phyloP scores from a whole-genome alignment of 2,329 filamentous ascomycete species.

The Trichophyton verrucosum region DNA sequence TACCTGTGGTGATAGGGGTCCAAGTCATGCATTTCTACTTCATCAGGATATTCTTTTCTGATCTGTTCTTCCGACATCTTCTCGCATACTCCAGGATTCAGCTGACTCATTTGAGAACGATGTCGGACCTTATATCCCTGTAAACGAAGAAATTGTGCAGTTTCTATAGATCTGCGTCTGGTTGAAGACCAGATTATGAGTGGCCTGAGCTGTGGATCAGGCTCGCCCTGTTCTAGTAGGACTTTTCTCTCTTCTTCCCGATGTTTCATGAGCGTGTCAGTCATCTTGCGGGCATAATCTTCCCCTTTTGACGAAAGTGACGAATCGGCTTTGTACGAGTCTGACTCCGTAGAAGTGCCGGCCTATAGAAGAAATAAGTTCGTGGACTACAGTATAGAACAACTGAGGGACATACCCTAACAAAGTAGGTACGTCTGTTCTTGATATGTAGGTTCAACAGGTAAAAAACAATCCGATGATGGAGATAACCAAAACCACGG shows the following conservation, averaged over 20 bases:
- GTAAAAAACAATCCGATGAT: slow-evolving; percentile 96
- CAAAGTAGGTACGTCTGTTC: slow-evolving; percentile 84
- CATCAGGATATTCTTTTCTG: slow-evolving; percentile 70
- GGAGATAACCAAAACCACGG: slow-evolving; percentile 89
- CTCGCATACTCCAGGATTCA: slow-evolving; percentile 93
- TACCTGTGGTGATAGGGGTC: slow-evolving; percentile 97
- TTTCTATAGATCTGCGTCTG: slow-evolving; percentile 77
- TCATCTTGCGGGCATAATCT: slow-evolving; percentile 75
- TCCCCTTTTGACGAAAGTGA: slow-evolving; percentile 67
- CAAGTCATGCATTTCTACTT: slow-evolving; percentile 80
- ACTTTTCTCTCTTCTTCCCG: slow-evolving; percentile 67
- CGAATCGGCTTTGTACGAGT: slow-evolving; percentile 85
- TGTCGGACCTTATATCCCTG: slow-evolving; percentile 78
- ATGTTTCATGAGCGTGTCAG: slow-evolving; percentile 67
- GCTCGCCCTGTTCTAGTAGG: slow-evolving; percentile 55
- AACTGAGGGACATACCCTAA: slow-evolving; percentile 40
- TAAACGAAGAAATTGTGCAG: slow-evolving; percentile 65
- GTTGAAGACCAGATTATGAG: slow-evolving; percentile 94
- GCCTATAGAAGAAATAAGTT: slow-evolving; percentile 34
- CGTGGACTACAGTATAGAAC: neutral
- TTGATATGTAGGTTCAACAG: slow-evolving; percentile 97
- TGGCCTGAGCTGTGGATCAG: slow-evolving; percentile 58
- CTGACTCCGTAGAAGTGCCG: slow-evolving; percentile 74
- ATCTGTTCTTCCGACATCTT: slow-evolving; percentile 79
- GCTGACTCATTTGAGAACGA: slow-evolving; percentile 89